These are phyloP conservation scores for Pyropia yezoensis DNA, from an alignment of 23 red algal species.

Conservation along the genomic window DNA sequence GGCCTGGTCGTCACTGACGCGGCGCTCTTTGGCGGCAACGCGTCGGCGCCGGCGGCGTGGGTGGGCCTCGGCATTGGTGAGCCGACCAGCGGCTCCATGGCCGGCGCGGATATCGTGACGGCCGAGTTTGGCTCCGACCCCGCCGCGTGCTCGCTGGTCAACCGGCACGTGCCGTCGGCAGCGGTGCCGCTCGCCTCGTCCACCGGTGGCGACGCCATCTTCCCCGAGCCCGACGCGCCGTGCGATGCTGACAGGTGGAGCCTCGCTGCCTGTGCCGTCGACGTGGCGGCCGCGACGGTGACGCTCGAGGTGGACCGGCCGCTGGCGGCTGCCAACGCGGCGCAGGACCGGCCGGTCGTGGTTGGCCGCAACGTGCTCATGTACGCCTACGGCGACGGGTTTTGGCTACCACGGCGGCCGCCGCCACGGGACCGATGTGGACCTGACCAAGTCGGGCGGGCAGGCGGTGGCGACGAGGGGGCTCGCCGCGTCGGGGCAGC, in stretches of 20 bases:
- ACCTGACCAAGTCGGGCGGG: constrained; percentile 4
- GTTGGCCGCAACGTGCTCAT: constrained; percentile 19
- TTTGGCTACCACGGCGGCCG: constrained; percentile 31
- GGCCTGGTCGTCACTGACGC: constrained; percentile 17
- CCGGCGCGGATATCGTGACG: constrained; percentile 47
- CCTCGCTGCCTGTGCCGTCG: constrained; percentile 12
- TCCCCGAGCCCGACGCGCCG: constrained; percentile 37
- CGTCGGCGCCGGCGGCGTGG: constrained; percentile 12
- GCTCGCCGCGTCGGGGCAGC: background rate
- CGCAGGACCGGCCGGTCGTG: constrained; percentile 24
- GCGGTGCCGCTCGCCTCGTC: constrained; percentile 22
- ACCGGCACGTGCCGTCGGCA: constrained; percentile 43
- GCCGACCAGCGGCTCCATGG: constrained; percentile 33
- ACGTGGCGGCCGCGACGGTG: constrained; percentile 7
- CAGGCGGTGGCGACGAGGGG: background rate
- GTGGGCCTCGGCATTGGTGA: constrained; percentile 32
- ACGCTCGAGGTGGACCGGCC: constrained; percentile 30
- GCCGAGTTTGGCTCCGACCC: constrained; percentile 24
- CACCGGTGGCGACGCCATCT: constrained; percentile 15
- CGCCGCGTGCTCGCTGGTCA: constrained; percentile 4
- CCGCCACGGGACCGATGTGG: constrained; percentile 4
- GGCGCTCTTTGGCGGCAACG: background rate
- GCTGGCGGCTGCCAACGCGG: constrained; percentile 22
- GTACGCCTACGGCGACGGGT: constrained; percentile 28
- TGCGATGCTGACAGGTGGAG: constrained; percentile 21